Conservation (phyloP, 176 grass and related monocot species). For the Oryza punctata region DNA sequence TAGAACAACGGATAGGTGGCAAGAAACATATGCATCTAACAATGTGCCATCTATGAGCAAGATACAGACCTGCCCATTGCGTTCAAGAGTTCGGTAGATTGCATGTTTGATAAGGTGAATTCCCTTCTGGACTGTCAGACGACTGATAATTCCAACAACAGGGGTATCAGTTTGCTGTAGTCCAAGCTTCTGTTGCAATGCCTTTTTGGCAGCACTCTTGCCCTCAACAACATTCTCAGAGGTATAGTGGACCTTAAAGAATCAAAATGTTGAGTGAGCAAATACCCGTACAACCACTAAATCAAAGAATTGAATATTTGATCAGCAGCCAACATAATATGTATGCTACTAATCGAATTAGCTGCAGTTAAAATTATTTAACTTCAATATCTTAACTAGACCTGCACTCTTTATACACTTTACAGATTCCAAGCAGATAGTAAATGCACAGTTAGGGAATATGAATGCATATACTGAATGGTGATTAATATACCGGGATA, state of each 20-base stretch:
- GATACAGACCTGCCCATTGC: slow-evolving; percentile 71
- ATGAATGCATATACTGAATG: neutral
- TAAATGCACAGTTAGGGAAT: slow-evolving; percentile 25
- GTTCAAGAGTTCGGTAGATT: slow-evolving; percentile 67
- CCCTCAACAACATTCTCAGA: slow-evolving; percentile 86
- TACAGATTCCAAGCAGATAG: neutral
- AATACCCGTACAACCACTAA: neutral
- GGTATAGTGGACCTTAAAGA: slow-evolving; percentile 73
- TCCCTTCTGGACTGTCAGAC: slow-evolving; percentile 92
- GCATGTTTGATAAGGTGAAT: slow-evolving; percentile 99
- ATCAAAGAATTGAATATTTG: neutral
- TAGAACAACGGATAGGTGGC: slow-evolving; percentile 6
- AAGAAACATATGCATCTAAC: neutral
- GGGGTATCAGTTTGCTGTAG: slow-evolving; percentile 69
- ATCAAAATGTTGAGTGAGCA: slow-evolving; percentile 22
- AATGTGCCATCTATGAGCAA: neutral
- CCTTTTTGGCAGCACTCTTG: slow-evolving; percentile 83
- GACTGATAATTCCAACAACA: slow-evolving; percentile 85
- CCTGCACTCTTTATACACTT: neutral
- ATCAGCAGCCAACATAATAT: neutral
- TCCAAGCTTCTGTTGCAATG: slow-evolving; percentile 82
- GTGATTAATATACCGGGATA: slow-evolving; percentile 53
- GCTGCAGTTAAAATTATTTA: neutral
- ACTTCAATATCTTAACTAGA: neutral
- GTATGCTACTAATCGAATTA: neutral